Conservation (phyloP, 352 stramenopile species). For the Globisporangium sylvaticum region DNA sequence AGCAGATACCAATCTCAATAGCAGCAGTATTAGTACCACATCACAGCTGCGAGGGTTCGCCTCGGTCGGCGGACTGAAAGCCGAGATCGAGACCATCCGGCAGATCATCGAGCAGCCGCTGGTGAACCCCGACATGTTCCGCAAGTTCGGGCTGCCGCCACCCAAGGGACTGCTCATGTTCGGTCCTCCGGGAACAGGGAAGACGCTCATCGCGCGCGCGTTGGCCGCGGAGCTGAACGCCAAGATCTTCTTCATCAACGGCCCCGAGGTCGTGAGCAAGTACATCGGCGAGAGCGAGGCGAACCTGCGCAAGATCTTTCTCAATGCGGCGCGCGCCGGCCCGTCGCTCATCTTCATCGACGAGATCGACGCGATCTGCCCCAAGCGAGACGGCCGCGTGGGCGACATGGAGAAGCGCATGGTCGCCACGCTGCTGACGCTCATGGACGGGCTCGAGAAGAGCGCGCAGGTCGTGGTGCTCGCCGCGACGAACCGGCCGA, state of each 20-base stretch:
- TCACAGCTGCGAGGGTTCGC: constrained; percentile 50
- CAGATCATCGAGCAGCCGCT: constrained; percentile 96
- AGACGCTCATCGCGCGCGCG: constrained; percentile 93
- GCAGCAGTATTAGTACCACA: not conserved
- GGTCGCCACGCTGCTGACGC: constrained; percentile 84
- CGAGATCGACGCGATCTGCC: constrained; percentile 90
- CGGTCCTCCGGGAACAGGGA: constrained; percentile 94
- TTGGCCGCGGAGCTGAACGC: constrained; percentile 91
- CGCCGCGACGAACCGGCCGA: constrained; percentile 83
- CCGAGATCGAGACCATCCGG: constrained; percentile 92
- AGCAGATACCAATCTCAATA: not conserved
- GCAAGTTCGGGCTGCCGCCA: constrained; percentile 91
- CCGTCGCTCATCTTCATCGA: constrained; percentile 85
- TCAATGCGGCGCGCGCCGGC: constrained; percentile 32
- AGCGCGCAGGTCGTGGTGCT: constrained; percentile 68
- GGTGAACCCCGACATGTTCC: constrained; percentile 91
- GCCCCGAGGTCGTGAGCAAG: constrained; percentile 94
- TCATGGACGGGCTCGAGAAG: constrained; percentile 84
- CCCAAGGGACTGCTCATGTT: constrained; percentile 95
- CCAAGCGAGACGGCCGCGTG: constrained; percentile 73
- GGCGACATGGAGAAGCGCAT: constrained; percentile 83
- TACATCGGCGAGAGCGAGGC: constrained; percentile 91
- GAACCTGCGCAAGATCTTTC: constrained; percentile 73
- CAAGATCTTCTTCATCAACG: constrained; percentile 95
- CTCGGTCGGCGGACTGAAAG: constrained; percentile 85